These are phyloP conservation scores for Globisporangium okanoganense DNA, from an alignment of 352 stramenopile species.

Conservation along the genomic window DNA sequence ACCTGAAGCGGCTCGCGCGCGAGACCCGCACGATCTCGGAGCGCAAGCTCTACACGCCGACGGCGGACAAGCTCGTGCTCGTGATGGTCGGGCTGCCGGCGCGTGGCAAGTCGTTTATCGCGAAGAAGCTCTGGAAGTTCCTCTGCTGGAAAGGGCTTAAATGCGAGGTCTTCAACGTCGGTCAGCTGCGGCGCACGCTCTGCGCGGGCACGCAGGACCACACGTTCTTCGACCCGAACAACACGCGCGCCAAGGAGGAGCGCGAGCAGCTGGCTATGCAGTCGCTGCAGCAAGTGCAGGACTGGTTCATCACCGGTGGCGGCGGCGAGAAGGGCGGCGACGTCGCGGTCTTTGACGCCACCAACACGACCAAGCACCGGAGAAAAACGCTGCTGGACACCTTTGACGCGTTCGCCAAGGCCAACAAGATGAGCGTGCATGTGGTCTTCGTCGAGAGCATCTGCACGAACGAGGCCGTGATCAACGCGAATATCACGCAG, in stretches of 20 bases:
- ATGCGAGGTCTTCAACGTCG: conserved; percentile 93
- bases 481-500: conserved; percentile 79
- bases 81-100: conserved; percentile 95
- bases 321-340: conserved; percentile 46
- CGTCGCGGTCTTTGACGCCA: conserved; percentile 89
- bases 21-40: conserved; percentile 49
- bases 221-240: conserved; percentile 92
- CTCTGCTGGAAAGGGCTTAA: conserved; percentile 79
- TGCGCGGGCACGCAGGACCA: conserved; percentile 72
- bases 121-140: conserved; percentile 87
- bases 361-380: conserved; percentile 81
- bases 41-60: conserved; percentile 73
- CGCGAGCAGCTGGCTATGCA: conserved; percentile 82
- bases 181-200: conserved; percentile 88
- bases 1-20: conserved; percentile 12
- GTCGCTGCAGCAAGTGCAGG: conserved; percentile 58
- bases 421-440: conserved; percentile 72
- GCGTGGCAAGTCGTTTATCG: conserved; percentile 95
- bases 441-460: conserved; percentile 94
- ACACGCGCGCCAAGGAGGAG: conserved; percentile 66
- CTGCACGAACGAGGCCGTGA: conserved; percentile 90
- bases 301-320: conserved; percentile 42
- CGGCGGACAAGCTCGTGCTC: conserved; percentile 93
- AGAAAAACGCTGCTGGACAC: conserved; percentile 52
- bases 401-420: conserved; percentile 51